Conservation (phyloP, 352 stramenopile species). For the Hyaloperonospora arabidopsidis region DNA sequence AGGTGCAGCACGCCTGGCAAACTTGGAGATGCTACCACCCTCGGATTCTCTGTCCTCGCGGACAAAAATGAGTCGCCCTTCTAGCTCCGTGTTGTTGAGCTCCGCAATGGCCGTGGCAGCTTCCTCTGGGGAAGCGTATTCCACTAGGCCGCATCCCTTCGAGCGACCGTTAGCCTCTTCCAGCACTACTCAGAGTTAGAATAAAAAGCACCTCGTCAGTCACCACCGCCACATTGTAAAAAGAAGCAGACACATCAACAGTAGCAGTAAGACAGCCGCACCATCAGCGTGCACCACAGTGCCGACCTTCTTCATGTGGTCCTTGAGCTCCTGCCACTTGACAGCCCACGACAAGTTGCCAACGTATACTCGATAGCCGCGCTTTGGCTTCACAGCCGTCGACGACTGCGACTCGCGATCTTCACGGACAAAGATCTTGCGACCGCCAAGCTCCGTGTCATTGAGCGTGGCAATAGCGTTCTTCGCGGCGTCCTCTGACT, state of each 20-base stretch:
- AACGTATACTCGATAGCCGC: conserved; percentile 75
- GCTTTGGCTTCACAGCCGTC: conserved; percentile 21
- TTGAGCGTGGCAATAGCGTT: conserved; percentile 84
- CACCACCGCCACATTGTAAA: neutral
- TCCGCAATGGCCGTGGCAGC: conserved; percentile 81
- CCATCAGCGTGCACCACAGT: conserved; percentile 76
- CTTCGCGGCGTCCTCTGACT: conserved; percentile 63
- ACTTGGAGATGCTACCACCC: conserved; percentile 59
- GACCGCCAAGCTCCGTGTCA: conserved; percentile 87
- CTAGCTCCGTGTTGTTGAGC: conserved; percentile 90
- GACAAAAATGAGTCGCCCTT: conserved; percentile 85
- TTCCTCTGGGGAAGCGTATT: conserved; percentile 59
- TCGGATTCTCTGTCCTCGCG: conserved; percentile 78
- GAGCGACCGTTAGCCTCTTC: conserved; percentile 81
- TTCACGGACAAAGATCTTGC: conserved; percentile 92
- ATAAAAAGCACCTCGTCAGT: neutral
- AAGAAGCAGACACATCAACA: neutral
- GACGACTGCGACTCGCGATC: conserved; percentile 72
- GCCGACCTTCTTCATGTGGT: conserved; percentile 88
- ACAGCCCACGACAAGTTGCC: conserved; percentile 89
- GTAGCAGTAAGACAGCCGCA: conserved; percentile 11
- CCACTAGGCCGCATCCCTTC: conserved; percentile 83
- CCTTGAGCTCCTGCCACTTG: conserved; percentile 93
- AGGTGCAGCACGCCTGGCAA: conserved; percentile 36
- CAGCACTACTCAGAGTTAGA: conserved; percentile 37